These are phyloP conservation scores for Davidsoniella eucalypti DNA, from an alignment of 2,329 filamentous ascomycete species.

Conservation along the genomic window DNA sequence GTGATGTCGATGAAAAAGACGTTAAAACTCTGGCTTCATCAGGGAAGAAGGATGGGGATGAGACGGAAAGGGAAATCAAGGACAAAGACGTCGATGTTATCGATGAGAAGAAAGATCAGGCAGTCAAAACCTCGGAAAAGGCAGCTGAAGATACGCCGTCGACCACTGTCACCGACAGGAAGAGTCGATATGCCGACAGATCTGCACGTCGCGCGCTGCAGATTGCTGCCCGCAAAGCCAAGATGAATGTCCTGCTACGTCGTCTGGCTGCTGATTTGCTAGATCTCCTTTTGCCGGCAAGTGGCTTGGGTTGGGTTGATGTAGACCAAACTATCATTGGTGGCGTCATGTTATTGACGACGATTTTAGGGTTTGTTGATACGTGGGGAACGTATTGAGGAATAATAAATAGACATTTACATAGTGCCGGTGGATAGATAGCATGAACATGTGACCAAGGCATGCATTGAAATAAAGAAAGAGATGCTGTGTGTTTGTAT, in stretches of 20 bases:
- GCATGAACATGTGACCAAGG: not conserved
- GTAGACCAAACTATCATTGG: conserved; percentile 36
- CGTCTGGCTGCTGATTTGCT: conserved; percentile 39
- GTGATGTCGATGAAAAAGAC: conserved; percentile 7
- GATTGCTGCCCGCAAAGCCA: not conserved
- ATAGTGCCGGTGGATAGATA: not conserved
- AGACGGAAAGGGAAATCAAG: conserved; percentile 20
- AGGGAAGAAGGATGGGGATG: conserved; percentile 20
- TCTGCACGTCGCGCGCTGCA: no score
- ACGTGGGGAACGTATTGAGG: conserved; percentile 38
- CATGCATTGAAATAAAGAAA: not conserved
- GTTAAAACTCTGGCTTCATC: conserved; percentile 14
- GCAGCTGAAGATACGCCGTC: not conserved
- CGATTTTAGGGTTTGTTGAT: conserved; percentile 40
- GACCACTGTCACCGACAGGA: not conserved
- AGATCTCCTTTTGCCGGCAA: conserved; percentile 46
- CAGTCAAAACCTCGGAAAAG: not conserved
- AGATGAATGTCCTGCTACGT: conserved; percentile 22
- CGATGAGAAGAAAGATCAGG: not conserved
- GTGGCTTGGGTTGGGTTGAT: conserved; percentile 42
- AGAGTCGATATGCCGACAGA: not conserved
- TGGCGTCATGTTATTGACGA: conserved; percentile 42
- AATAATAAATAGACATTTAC: not conserved
- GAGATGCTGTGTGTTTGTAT: no score
- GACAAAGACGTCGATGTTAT: conserved; percentile 8